Evolutionary conservation across 2,329 filamentous ascomycete species (phyloP).

Genomic region (Akanthomyces lecanii): DNA sequence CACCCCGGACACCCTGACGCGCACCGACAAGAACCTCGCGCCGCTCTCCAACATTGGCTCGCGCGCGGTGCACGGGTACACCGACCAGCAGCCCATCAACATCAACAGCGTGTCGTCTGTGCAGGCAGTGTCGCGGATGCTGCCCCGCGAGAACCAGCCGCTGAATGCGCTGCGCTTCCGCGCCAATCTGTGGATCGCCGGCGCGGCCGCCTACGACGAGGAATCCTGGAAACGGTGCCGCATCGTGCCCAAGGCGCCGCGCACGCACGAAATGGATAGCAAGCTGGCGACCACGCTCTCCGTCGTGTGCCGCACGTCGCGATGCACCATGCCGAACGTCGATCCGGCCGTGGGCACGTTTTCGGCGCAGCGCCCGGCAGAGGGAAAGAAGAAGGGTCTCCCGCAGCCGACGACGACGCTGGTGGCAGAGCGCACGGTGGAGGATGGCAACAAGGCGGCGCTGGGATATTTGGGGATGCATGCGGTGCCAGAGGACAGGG

Average conservation of each 20-base stretch:
- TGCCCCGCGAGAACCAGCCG: constrained; percentile 19
- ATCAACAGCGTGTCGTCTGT: constrained; percentile 22
- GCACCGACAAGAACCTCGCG: constrained; percentile 20
- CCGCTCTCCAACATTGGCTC: constrained; percentile 21
- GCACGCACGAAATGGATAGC: neutral
- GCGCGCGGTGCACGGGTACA: constrained; percentile 22
- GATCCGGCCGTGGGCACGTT: constrained; percentile 17
- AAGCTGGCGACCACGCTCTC: constrained; percentile 16
- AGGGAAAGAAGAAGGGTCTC: constrained; percentile 20
- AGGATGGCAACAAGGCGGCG: constrained; percentile 25
- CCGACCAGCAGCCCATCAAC: constrained; percentile 22
- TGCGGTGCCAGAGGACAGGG: constrained; percentile 26
- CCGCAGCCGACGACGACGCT: constrained; percentile 27
- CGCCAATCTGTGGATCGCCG: constrained; percentile 21
- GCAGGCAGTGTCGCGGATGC: constrained; percentile 19
- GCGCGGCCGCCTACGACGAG: constrained; percentile 19
- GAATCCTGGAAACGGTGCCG: constrained; percentile 21
- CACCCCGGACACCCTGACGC: constrained; percentile 18
- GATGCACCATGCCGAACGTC: constrained; percentile 22
- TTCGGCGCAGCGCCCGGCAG: constrained; percentile 3
- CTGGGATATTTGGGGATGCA: constrained; percentile 30
- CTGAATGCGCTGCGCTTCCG: constrained; percentile 22
- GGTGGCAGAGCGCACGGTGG: constrained; percentile 22
- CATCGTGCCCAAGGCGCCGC: constrained; percentile 5
- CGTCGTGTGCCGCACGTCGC: constrained; percentile 20